Evolutionary conservation across 208 protist species (phyloP).

Genomic region (Acanthamoeba triangularis): DNA sequence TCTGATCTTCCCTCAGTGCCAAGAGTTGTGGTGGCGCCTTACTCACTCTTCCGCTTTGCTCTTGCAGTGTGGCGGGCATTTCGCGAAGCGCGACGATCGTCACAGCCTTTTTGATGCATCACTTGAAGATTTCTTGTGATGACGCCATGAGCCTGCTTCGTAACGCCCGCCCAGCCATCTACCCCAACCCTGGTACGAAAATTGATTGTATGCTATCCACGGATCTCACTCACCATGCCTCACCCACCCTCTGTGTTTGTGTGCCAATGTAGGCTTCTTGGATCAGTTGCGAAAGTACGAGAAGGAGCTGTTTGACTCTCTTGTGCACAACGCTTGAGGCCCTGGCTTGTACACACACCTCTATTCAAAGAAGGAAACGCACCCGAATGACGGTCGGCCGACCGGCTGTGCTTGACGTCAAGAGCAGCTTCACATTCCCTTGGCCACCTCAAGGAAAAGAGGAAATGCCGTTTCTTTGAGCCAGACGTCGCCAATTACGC

Average conservation of each 20-base stretch:
- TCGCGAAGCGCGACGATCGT: constrained; percentile 52
- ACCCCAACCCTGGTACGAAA: constrained; percentile 59
- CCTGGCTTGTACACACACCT: not conserved
- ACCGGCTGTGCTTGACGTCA: too few relatives aligned
- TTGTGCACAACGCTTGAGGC: not conserved
- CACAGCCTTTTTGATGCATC: constrained; percentile 3
- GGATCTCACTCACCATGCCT: not conserved
- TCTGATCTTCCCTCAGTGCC: not conserved
- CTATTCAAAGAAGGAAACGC: too few relatives aligned
- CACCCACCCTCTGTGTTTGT: not conserved
- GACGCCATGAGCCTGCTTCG: not conserved
- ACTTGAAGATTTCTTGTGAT: constrained; percentile 33
- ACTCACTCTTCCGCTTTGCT: too few relatives aligned
- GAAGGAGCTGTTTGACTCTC: not conserved
- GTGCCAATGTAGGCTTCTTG: not conserved
- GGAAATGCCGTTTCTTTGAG: too few relatives aligned
- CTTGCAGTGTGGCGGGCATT: constrained; percentile 10
- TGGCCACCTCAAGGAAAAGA: too few relatives aligned
- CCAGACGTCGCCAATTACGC: too few relatives aligned
- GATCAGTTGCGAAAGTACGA: constrained; percentile 3
- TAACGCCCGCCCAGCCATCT: not conserved
- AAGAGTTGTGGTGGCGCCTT: not conserved
- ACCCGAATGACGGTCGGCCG: too few relatives aligned
- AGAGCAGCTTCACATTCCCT: too few relatives aligned
- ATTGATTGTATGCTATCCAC: too few relatives aligned